Evolutionary conservation across 1,139 yeast species (phyloP).

Genomic region (Casaregolazyma lundiana): DNA sequence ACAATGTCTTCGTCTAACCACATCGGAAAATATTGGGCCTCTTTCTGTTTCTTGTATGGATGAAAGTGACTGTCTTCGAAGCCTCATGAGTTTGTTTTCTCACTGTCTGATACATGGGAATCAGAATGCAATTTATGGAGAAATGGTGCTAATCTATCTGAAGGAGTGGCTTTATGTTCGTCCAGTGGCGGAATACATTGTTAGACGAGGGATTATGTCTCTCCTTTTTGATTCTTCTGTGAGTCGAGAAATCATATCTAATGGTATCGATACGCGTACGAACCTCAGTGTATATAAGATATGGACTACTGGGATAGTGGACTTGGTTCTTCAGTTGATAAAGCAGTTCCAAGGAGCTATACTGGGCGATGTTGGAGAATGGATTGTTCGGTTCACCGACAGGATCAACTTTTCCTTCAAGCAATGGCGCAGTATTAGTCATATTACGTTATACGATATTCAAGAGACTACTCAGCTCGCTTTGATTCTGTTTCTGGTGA

Average conservation of each 20-base stretch:
- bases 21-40: constrained; percentile 47
- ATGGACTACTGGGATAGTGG: constrained; percentile 80
- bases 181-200: constrained; percentile 60
- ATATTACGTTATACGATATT: constrained; percentile 59
- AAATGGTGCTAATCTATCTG: constrained; percentile 62
- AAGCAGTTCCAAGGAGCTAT: constrained; percentile 60
- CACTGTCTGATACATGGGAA: constrained; percentile 60
- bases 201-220: constrained; percentile 62
- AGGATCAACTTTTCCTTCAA: constrained; percentile 60
- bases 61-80: constrained; percentile 57
- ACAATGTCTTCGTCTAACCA: constrained; percentile 49
- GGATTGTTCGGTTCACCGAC: constrained; percentile 57
- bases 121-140: constrained; percentile 60
- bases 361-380: constrained; percentile 61
- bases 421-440: constrained; percentile 65
- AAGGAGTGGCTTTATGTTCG: constrained; percentile 64
- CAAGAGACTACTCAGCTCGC: constrained; percentile 80
- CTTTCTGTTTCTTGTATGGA: constrained; percentile 39
- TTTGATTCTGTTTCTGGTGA: constrained; percentile 55
- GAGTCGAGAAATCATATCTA: constrained; percentile 61
- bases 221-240: constrained; percentile 71
- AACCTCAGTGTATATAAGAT: constrained; percentile 60
- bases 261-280: constrained; percentile 48
- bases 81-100: constrained; percentile 62
- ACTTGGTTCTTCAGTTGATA: constrained; percentile 58